Conservation (phyloP, 179 eudicot genomes). For the Gypsophila paniculata region DNA sequence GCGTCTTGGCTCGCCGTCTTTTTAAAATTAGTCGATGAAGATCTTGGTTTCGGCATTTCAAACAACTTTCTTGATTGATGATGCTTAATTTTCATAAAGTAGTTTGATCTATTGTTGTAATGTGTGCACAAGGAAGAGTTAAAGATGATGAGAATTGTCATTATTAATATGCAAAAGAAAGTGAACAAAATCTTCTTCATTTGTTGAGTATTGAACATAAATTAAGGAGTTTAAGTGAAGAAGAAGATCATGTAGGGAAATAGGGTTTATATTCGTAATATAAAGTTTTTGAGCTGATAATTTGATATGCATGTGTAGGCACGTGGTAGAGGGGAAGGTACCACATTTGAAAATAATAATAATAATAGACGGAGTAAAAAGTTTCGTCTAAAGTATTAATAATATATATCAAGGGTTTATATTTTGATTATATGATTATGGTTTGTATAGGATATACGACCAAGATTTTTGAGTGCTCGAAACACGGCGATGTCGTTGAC, state of each 20-base stretch:
- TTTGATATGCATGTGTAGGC: slow-evolving; percentile 16
- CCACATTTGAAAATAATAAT: neutral
- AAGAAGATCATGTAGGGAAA: slow-evolving; percentile 25
- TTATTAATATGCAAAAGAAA: slow-evolving; percentile 22
- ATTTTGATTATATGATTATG: too few species aligned
- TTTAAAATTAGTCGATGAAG: slow-evolving; percentile 12
- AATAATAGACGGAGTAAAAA: neutral
- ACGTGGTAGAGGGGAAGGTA: slow-evolving; percentile 32
- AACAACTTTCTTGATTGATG: slow-evolving; percentile 26
- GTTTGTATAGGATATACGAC: neutral
- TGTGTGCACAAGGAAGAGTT: slow-evolving; percentile 14
- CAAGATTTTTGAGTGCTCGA: slow-evolving; percentile 1
- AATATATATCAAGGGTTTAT: too few species aligned
- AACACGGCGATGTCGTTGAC: neutral
- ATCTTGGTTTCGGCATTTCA: neutral
- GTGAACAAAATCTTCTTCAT: slow-evolving; percentile 33
- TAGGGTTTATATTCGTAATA: slow-evolving; percentile 25
- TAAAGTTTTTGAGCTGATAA: neutral
- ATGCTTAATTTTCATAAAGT: neutral
- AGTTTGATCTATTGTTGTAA: neutral
- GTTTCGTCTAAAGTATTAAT: slow-evolving; percentile 1
- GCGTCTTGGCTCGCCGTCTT: slow-evolving; percentile 13
- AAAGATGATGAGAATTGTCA: slow-evolving; percentile 19
- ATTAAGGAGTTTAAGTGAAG: neutral
- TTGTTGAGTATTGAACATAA: neutral